Conservation (phyloP, 2,329 filamentous ascomycete species). For the Ophiostoma australiae region DNA sequence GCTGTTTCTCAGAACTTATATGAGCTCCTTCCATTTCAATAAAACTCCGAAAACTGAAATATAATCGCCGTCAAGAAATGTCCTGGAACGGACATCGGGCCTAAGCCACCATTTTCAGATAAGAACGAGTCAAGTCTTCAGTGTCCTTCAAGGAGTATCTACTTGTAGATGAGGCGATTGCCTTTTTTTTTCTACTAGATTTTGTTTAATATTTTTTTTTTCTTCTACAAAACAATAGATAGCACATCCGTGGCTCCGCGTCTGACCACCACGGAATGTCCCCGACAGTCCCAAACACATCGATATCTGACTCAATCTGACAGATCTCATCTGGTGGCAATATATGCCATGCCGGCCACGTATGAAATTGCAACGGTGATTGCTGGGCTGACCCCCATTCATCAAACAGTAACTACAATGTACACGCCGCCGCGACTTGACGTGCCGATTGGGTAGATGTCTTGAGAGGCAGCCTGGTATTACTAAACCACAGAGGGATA, state of each 20-base stretch:
- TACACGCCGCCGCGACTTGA: not conserved
- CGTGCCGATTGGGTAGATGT: not conserved
- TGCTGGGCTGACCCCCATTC: not conserved
- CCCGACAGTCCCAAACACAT: not conserved
- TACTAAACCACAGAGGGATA: not conserved
- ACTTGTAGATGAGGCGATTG: no score
- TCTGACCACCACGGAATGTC: not conserved
- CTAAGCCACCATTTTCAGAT: not conserved
- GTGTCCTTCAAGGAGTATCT: no score
- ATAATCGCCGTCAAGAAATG: not conserved
- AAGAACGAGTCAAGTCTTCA: not conserved
- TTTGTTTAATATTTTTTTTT: not conserved
- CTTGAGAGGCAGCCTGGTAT: not conserved
- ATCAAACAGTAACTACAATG: no score
- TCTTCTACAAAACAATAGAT: not conserved
- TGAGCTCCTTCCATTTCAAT: not conserved
- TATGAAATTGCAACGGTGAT: not conserved
- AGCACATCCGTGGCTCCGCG: not conserved
- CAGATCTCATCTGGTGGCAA: not conserved
- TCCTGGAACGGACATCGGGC: not conserved
- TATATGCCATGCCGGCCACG: not conserved
- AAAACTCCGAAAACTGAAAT: not conserved
- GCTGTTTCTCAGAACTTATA: not conserved
- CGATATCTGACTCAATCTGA: not conserved
- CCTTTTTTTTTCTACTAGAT: not conserved